Evolutionary conservation across 208 protist species (phyloP), one percentile per base, ranked within the genome.

Genomic region (Herpetomonas samuelpessoai): DNA sequence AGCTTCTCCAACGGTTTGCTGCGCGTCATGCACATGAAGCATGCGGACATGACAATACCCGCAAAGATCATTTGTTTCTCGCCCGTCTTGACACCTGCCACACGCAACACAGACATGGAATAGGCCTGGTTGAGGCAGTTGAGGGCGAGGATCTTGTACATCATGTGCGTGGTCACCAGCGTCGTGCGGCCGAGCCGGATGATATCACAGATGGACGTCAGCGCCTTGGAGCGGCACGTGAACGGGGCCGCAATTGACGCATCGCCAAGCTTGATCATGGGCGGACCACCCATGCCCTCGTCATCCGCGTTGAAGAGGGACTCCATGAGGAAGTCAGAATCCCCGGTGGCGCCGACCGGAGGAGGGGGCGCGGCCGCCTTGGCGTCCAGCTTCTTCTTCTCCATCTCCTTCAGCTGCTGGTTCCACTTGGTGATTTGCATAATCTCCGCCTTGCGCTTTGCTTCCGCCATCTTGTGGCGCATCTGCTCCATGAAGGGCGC

Each of bases 61-160:
- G 83, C 66, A 9, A 98, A 45, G 21, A 98, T 99, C 85, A 97
- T 96, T 81, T 99, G 98, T 50, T 86, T 92, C 75, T 99, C 98
- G 65, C 97, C 93, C 19, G 96, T 81, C 72, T 98, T 98, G 19
- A 99, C 81, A 53, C 98, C 98, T 55, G 98, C 95, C n/a, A 96
- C 82, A 71, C 95, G 96, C n/a, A 99, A 86, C 14, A 99, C 97
- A 9, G 84, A 96, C 68, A 99, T 88, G 26, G 85, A 93, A 73
- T 99, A 99, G 0, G 98, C 98, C 22, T 77, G 86, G 55, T 98
- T 95, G 14, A 99, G 86, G 67, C 96, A 99, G 74, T 99, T 98
- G 18, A 99, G 86, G 6, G 98, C 98, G 14, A 99, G 87, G 52
- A 99, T 99, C 65, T 97, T 98, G 84, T 98, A 99, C 96, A 99